phyloP scores from a whole-genome alignment of 306 rosid species.

The Begonia loranthoides region DNA sequence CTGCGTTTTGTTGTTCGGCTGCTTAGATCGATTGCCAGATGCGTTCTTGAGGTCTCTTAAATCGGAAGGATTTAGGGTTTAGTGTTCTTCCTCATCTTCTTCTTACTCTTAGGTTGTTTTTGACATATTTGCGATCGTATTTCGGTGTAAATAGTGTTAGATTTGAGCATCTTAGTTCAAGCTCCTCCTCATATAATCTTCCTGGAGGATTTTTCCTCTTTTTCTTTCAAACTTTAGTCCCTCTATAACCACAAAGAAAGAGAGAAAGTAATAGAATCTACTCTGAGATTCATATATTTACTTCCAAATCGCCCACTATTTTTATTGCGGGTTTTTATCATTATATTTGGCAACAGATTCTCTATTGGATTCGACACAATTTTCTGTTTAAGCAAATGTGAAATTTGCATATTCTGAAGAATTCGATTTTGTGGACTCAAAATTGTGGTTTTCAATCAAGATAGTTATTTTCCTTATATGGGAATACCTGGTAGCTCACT shows the following conservation, averaged over 20 bases:
- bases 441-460: conserved; percentile 19
- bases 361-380: too few species aligned
- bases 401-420: too few species aligned
- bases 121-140: conserved; percentile 13
- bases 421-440: conserved; percentile 17
- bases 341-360: conserved; percentile 15
- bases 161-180: conserved; percentile 13
- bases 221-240: conserved; percentile 4
- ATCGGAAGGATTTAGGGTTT: conserved; percentile 25
- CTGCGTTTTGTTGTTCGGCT: conserved; percentile 23
- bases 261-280: conserved; percentile 11
- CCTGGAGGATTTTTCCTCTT: conserved; percentile 37
- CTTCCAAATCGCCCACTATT: conserved; percentile 42
- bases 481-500: conserved; percentile 86
- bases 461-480: conserved; percentile 45
- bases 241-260: conserved; percentile 13
- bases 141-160: conserved; percentile 38
- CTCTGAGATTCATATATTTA: conserved; percentile 15
- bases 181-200: conserved; percentile 40
- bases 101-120: conserved; percentile 8
- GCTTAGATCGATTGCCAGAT: conserved; percentile 33
- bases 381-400: too few species aligned
- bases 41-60: conserved; percentile 43
- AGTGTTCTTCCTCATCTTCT: neutral
- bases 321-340: conserved; percentile 46